Evolutionary conservation across 371 early-diverging fungal genomes (phyloP).

Genomic region (Rhizopus arrhizus): DNA sequence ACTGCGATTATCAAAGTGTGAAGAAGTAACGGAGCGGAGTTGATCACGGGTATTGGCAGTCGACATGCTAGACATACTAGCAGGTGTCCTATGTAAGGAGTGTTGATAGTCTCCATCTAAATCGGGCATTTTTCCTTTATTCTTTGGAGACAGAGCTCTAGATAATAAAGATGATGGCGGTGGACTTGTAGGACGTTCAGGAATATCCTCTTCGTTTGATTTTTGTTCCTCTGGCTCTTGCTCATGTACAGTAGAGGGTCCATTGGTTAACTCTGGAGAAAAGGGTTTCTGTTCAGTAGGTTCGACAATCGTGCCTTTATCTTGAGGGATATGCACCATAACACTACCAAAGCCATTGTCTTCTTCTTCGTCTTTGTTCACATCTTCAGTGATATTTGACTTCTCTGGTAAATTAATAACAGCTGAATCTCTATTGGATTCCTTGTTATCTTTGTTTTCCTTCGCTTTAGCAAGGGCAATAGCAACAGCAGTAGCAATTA

Average conservation of each 20-base stretch:
- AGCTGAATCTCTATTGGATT: conserved; percentile 2
- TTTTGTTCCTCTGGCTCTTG: conserved; percentile 17
- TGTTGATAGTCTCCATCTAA: conserved; percentile 1
- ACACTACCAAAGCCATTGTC: conserved; percentile 14
- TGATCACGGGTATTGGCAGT: conserved; percentile 30
- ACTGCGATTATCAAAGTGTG: conserved; percentile 18
- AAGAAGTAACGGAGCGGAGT: conserved; percentile 22
- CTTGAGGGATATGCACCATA: conserved; percentile 5
- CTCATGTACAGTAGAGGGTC: conserved; percentile 13
- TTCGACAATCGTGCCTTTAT: neutral
- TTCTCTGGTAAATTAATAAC: neutral
- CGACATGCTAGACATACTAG: conserved; percentile 31
- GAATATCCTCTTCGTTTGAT: conserved; percentile 17
- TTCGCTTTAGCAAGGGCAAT: conserved; percentile 27
- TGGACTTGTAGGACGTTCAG: conserved; percentile 33
- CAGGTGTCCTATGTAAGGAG: conserved; percentile 5
- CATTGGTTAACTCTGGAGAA: conserved; percentile 6
- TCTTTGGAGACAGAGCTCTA: conserved; percentile 23
- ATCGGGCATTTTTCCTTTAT: conserved; percentile 21
- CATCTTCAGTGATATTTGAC: neutral
- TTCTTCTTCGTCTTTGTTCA: neutral
- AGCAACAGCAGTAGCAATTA: conserved; percentile 47
- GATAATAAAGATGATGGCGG: conserved; percentile 32
- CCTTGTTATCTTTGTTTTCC: neutral
- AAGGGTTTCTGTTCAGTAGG: neutral